A percentile compares a stretch with the other conserved stretches of the same genome.
Evolutionary conservation across 2,329 filamentous ascomycete species (phyloP).

Genomic region (Cladophialophora immunda): DNA sequence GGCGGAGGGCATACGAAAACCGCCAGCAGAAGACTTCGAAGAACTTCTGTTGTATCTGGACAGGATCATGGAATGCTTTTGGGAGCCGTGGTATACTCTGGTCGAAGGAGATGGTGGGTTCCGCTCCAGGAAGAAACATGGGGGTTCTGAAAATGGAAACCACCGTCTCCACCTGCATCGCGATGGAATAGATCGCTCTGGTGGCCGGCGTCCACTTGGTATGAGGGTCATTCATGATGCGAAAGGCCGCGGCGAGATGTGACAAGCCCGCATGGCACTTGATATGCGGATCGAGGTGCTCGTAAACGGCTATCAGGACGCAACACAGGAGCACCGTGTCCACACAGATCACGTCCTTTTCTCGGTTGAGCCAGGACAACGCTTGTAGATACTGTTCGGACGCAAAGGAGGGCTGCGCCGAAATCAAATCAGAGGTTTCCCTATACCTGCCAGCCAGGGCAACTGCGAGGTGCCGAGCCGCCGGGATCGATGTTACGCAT

Average conservation of each 20-base stretch:
- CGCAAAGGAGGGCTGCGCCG: not conserved
- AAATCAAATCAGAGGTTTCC: not conserved
- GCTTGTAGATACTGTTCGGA: conserved; percentile 4
- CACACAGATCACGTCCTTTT: not conserved
- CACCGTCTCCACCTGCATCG: not conserved
- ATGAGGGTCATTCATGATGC: conserved; percentile 8
- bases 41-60: conserved; percentile 11
- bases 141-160: conserved; percentile 5
- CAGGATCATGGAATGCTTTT: not conserved
- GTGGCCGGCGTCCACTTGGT: conserved; percentile 2
- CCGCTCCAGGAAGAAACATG: conserved; percentile 4
- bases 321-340: conserved; percentile 14
- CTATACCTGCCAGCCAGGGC: not conserved
- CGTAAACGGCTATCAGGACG: conserved; percentile 6
- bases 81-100: not conserved
- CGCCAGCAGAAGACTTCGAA: conserved; percentile 12
- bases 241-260: conserved; percentile 6
- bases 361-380: conserved; percentile 1
- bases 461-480: conserved; percentile 1
- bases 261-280: not conserved
- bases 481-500: conserved; percentile 3
- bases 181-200: conserved; percentile 2
- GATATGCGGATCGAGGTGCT: not conserved
- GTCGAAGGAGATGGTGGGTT: not conserved
- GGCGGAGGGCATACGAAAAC: not conserved